Evolutionary conservation across 83 land plant genomes (phyloP).

Genomic region (Picea mariana): DNA sequence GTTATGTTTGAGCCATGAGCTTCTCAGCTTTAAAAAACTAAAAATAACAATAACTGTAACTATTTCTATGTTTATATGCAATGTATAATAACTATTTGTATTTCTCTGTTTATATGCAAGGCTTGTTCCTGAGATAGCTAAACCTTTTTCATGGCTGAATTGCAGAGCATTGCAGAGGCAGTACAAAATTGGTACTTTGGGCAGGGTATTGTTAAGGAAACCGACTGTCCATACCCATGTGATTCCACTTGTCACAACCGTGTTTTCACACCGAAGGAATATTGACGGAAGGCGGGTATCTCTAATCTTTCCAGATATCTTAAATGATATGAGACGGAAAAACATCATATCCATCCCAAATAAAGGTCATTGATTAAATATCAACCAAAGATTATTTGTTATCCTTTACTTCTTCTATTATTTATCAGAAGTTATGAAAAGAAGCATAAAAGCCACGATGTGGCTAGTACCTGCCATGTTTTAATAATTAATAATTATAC

Average conservation of each 20-base stretch:
- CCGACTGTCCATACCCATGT: constrained; percentile 52
- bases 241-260: constrained; percentile 36
- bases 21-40: neutral
- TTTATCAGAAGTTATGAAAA: too few relatives aligned
- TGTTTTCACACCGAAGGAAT: constrained; percentile 7
- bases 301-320: too few relatives aligned
- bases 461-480: too few relatives aligned
- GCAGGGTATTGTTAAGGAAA: constrained; percentile 13
- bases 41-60: neutral
- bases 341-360: too few relatives aligned
- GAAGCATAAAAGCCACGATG: too few relatives aligned
- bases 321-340: too few relatives aligned
- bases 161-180: constrained; percentile 40
- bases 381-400: too few relatives aligned
- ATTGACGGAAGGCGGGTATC: too few relatives aligned
- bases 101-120: neutral
- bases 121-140: neutral
- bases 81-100: neutral
- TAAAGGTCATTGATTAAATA: too few relatives aligned
- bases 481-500: too few relatives aligned
- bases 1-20: too few relatives aligned
- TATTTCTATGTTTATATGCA: neutral
- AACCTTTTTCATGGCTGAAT: neutral
- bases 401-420: too few relatives aligned
- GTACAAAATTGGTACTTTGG: constrained; percentile 49